phyloP scores from a whole-genome alignment of 139 green algal genomes.

The Haematococcus lacustris region DNA sequence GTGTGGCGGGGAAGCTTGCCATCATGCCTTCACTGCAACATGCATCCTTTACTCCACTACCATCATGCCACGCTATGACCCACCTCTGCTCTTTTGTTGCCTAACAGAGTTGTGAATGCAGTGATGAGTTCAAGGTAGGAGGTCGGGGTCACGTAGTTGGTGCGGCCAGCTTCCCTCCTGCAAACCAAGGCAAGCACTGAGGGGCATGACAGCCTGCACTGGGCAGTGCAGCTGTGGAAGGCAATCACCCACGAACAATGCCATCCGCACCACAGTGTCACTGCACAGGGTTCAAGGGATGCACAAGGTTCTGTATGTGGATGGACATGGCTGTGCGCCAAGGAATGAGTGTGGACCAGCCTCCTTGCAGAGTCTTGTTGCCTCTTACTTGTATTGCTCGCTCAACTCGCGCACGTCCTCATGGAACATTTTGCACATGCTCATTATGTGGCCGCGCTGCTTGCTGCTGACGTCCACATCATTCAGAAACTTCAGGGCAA shows the following conservation, averaged over 20 bases:
- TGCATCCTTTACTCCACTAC: no score
- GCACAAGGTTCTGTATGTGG: no score
- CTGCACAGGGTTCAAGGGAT: no score
- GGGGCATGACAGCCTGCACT: no score
- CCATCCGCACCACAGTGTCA: no score
- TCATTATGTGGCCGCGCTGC: conserved; percentile 15
- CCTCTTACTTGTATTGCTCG: conserved; percentile 15
- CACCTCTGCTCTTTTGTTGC: conserved; percentile 43
- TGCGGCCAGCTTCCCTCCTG: conserved; percentile 46
- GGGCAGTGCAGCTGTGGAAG: no score
- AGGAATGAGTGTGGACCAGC: no score
- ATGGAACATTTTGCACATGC: conserved; percentile 39
- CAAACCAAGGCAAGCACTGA: conserved; percentile 18
- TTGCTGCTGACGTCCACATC: conserved; percentile 26
- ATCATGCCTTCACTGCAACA: no score
- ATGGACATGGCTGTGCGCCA: no score
- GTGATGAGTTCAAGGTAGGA: conserved; percentile 74
- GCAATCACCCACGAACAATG: no score
- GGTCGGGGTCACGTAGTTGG: conserved; percentile 78
- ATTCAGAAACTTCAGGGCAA: conserved; percentile 66
- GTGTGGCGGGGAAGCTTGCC: no score
- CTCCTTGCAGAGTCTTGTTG: not conserved
- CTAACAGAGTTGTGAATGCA: conserved; percentile 55
- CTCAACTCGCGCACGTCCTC: conserved; percentile 31
- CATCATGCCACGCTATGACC: not conserved